These are phyloP conservation scores for Cercospora berteroae DNA, from an alignment of 2,329 filamentous ascomycete species.

Conservation along the genomic window DNA sequence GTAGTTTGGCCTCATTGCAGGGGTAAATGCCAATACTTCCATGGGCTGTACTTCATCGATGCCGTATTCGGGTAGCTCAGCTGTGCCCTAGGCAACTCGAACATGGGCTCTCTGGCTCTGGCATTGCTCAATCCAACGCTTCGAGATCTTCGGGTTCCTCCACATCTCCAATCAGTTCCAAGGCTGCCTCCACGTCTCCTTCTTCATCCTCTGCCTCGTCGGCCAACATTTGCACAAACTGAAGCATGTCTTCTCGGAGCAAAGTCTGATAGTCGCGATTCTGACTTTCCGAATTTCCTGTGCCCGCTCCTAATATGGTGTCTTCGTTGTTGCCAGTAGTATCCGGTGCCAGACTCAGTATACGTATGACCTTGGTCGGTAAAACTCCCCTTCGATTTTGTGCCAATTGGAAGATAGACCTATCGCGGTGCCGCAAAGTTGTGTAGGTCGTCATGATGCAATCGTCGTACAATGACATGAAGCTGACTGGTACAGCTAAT, in stretches of 20 bases:
- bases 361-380: conserved; percentile 43
- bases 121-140: background rate
- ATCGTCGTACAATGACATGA: conserved; percentile 50
- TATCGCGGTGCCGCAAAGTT: conserved; percentile 31
- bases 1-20: no score
- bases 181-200: background rate
- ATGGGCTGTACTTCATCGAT: no score
- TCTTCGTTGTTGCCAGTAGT: background rate
- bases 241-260: conserved; percentile 5
- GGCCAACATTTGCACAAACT: conserved; percentile 7
- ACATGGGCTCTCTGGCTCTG: background rate
- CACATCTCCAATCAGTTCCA: background rate
- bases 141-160: background rate
- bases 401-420: conserved; percentile 17
- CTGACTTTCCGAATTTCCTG: background rate
- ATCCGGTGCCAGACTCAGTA: conserved; percentile 40
- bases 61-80: no score
- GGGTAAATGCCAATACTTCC: no score
- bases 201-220: conserved; percentile 12
- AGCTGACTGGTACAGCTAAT: conserved; percentile 47
- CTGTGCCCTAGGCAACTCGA: background rate
- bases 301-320: background rate
- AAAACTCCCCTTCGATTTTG: conserved; percentile 36
- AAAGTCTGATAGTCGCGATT: conserved; percentile 1
- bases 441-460: conserved; percentile 50